A percentile compares a stretch with the other conserved stretches of the same genome.
These are phyloP conservation scores for Biscogniauxia marginata DNA, from an alignment of 2,329 filamentous ascomycete genomes.

Conservation along the genomic window DNA sequence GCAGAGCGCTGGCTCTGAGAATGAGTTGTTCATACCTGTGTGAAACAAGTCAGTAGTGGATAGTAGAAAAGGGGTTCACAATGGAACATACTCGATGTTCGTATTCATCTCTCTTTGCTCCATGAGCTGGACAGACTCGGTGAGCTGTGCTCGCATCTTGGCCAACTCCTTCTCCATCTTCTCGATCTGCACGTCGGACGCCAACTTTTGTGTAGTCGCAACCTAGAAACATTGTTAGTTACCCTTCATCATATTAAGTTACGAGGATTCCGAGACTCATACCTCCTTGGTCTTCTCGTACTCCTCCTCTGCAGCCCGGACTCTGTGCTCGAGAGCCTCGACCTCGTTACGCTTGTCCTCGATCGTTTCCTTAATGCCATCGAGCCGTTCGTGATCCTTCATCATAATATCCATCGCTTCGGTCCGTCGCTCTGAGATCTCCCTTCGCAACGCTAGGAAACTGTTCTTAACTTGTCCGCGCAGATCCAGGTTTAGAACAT, in stretches of 20 bases:
- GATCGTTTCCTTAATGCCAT: conserved; percentile 94
- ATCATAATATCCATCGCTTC: conserved; percentile 84
- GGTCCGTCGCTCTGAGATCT: conserved; percentile 86
- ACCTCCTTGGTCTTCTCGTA: conserved; percentile 91
- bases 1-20: conserved; percentile 75
- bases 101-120: conserved; percentile 96
- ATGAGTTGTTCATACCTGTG: conserved; percentile 84
- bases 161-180: conserved; percentile 99
- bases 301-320: conserved; percentile 85
- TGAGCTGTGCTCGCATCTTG: conserved; percentile 80
- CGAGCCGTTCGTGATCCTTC: conserved; percentile 89
- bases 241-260: background rate
- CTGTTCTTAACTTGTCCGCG: conserved; percentile 77
- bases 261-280: conserved; percentile 5
- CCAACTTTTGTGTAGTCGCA: conserved; percentile 82
- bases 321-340: conserved; percentile 83
- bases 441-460: conserved; percentile 77
- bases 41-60: conserved; percentile 1
- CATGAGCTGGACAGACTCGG: conserved; percentile 85
- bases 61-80: background rate
- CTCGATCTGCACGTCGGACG: conserved; percentile 90
- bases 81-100: conserved; percentile 77
- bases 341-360: conserved; percentile 94
- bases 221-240: conserved; percentile 33
- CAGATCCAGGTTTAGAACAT: conserved; percentile 86